Conservation (phyloP, 2,329 filamentous ascomycete species). For the Pseudogymnoascus sp. region DNA sequence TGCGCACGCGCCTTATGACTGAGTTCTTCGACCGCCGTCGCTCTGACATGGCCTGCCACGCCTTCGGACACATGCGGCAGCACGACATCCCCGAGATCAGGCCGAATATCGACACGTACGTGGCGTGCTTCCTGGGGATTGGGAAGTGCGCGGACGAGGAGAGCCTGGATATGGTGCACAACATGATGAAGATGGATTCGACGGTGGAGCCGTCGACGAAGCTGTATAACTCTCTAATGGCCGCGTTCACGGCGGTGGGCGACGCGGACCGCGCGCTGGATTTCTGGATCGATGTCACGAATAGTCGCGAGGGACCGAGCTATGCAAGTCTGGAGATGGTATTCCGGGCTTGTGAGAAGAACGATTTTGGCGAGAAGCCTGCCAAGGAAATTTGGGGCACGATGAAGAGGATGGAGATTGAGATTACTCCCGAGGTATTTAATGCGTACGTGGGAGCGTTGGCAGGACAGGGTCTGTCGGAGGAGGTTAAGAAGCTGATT, state of each 20-base stretch:
- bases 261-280: constrained; percentile 60
- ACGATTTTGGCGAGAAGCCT: constrained; percentile 48
- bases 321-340: constrained; percentile 74
- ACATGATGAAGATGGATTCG: constrained; percentile 91
- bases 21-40: constrained; percentile 71
- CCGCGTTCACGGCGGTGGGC: constrained; percentile 69
- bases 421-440: constrained; percentile 66
- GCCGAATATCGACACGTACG: constrained; percentile 68
- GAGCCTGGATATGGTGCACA: constrained; percentile 70
- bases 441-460: constrained; percentile 70
- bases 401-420: constrained; percentile 67
- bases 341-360: constrained; percentile 67
- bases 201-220: constrained; percentile 67
- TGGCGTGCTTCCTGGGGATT: constrained; percentile 69
- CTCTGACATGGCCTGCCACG: constrained; percentile 74
- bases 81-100: constrained; percentile 55
- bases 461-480: constrained; percentile 62
- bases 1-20: constrained; percentile 69
- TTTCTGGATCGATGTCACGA: constrained; percentile 79
- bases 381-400: constrained; percentile 64
- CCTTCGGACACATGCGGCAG: constrained; percentile 92
- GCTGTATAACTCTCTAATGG: constrained; percentile 78
- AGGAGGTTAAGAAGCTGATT: constrained; percentile 60
- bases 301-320: constrained; percentile 76
- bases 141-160: constrained; percentile 52